A percentile compares a stretch with the other conserved stretches of the same genome.
These are phyloP conservation scores for Ceratopteris richardii DNA, from an alignment of 75 land plant species.

Conservation along the genomic window DNA sequence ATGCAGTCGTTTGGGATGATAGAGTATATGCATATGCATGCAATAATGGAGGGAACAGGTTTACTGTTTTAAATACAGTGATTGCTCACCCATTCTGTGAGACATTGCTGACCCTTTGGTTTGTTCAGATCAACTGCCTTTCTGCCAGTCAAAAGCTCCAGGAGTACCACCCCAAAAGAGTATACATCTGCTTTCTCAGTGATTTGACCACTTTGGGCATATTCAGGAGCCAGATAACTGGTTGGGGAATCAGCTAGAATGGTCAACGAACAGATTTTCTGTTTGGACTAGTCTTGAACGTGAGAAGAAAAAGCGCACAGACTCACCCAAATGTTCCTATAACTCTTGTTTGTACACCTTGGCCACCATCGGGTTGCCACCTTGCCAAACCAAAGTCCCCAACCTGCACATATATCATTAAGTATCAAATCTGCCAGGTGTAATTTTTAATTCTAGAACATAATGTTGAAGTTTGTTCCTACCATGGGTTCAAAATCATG, in stretches of 20 bases:
- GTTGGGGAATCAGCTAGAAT: not conserved
- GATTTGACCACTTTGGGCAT: conserved; percentile 41
- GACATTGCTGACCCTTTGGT: conserved; percentile 19
- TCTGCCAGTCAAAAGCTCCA: conserved; percentile 53
- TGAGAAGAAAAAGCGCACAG: not conserved
- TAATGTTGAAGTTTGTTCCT: not conserved
- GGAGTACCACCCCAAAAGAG: conserved; percentile 56
- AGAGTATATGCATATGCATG: too few species aligned
- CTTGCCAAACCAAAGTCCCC: conserved; percentile 74
- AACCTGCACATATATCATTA: conserved; percentile 33
- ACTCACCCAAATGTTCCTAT: conserved; percentile 59
- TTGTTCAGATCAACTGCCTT: conserved; percentile 28
- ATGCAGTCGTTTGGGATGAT: too few species aligned
- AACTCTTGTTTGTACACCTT: conserved; percentile 31
- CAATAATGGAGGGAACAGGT: too few species aligned
- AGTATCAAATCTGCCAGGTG: not conserved
- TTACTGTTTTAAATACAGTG: too few species aligned
- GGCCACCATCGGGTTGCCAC: conserved; percentile 47
- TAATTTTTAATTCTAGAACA: not conserved
- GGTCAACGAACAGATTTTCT: not conserved
- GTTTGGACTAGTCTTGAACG: not conserved
- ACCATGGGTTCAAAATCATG: conserved; percentile 35
- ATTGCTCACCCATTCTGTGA: conserved; percentile 36
- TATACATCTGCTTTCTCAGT: conserved; percentile 62
- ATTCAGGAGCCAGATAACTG: conserved; percentile 74